Evolutionary conservation across 2,329 filamentous ascomycete genomes (phyloP).

Genomic region (Ascochyta koolunga): DNA sequence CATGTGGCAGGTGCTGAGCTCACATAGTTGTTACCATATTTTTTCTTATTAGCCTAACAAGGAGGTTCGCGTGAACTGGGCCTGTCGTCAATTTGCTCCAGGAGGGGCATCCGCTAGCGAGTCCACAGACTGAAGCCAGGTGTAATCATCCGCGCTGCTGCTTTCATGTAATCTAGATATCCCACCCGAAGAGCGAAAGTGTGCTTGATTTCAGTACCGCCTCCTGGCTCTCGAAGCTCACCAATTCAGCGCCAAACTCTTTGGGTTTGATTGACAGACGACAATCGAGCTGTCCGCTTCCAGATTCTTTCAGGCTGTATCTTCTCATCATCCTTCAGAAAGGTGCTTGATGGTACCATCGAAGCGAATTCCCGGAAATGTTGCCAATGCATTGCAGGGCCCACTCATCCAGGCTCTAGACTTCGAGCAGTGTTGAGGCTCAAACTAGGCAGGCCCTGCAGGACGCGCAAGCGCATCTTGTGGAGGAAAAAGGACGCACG

Average conservation of each 20-base stretch:
- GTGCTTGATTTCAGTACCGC: no score
- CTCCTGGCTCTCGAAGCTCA: no score
- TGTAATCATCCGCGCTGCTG: no score
- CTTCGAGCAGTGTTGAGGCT: constrained; percentile 3
- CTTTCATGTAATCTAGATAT: no score
- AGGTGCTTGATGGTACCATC: no score
- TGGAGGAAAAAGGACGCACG: neutral
- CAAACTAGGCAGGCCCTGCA: constrained; percentile 12
- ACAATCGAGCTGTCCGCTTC: no score
- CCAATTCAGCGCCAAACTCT: no score
- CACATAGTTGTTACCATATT: neutral
- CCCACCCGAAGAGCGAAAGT: no score
- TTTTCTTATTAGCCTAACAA: neutral
- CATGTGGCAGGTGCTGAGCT: neutral
- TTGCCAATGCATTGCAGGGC: neutral
- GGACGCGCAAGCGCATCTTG: neutral
- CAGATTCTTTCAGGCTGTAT: no score
- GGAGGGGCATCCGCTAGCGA: neutral
- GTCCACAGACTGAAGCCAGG: no score
- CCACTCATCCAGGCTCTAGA: neutral
- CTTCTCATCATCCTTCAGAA: no score
- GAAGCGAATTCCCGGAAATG: neutral
- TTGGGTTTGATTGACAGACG: no score
- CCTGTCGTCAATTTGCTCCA: neutral
- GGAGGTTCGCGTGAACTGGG: neutral